These are phyloP conservation scores for Chimonanthus salicifolius DNA, from an alignment of 164 flowering plant species.

Conservation along the genomic window DNA sequence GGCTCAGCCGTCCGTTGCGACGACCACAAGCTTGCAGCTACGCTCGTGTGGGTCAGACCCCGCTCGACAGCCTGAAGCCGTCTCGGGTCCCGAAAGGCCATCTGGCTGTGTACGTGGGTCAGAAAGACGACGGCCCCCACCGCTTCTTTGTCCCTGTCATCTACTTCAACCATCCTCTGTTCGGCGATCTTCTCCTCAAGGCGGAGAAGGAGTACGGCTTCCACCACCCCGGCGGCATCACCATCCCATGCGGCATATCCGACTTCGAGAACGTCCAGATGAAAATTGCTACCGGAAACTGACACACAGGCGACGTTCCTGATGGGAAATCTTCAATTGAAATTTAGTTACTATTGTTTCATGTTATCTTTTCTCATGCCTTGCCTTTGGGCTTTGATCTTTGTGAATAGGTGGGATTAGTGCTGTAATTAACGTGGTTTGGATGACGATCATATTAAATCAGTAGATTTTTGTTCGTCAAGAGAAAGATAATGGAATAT, in stretches of 20 bases:
- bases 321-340: neutral
- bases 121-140: conserved; percentile 47
- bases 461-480: too few relatives aligned
- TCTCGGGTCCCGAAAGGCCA: conserved; percentile 62
- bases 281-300: conserved; percentile 43
- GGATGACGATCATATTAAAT: too few relatives aligned
- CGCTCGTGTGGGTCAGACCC: conserved; percentile 26
- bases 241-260: conserved; percentile 64
- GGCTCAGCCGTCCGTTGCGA: conserved; percentile 13
- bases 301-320: conserved; percentile 8
- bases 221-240: conserved; percentile 70
- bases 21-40: conserved; percentile 12
- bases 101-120: conserved; percentile 79
- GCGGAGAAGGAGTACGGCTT: conserved; percentile 74
- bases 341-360: too few relatives aligned
- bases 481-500: too few relatives aligned
- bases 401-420: too few relatives aligned
- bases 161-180: conserved; percentile 82
- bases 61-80: conserved; percentile 11
- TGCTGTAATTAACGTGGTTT: too few relatives aligned
- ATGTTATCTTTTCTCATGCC: too few relatives aligned
- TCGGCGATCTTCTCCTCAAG: conserved; percentile 55
- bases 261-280: conserved; percentile 68
- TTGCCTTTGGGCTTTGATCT: too few relatives aligned
- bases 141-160: conserved; percentile 76